Base-by-base conservation (phyloP, 139 green algal species). In the Penium margaritaceum region DNA sequence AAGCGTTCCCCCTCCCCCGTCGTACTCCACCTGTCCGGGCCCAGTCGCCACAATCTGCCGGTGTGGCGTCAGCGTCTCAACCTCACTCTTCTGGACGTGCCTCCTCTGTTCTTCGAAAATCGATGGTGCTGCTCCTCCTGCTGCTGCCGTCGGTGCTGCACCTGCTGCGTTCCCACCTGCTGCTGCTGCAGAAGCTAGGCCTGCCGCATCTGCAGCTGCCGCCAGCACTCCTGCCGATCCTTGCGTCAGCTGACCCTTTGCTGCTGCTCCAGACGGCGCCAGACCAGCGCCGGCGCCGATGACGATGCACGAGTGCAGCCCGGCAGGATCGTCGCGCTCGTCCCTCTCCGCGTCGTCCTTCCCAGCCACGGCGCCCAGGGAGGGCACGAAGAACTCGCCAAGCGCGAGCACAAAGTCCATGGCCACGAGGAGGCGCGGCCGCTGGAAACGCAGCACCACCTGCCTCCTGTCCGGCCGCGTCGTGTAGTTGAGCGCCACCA, bases 331-430 rank as follows among this genome's bases (percentile, higher is more conserved):
- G 14, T 65, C 36, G 5, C 46, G 41, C 46, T 66, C 53, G 43
- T 68, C 54, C 19, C 53, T 6, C 14, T 38, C 44, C 3, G 19
- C 21, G 37, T 54, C 33, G 17, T 65, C 67, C 67, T 57, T 60
- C 2, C 44, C 70, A 21, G 54, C 33, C 57, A 58, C 24, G 46
- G 72, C 37, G 34, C 32, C 43, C 34, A 81, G 43, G 0, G 55
- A 55, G 9, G 69, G 69, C 15, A 79, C 36, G 57, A 82, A 82
- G 57, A 82, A 79, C 33, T 64, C 32, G 1, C 24, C 39, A 4
- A 95, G 64, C 2, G 79, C 81, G 63, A 95, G 77, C 71, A 97
- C 74, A 76, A 97, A 95, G 70, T 86, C 85, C 0, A 95, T 58
- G 70, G 94, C 90, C 7, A 91, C 84, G 21, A 94, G 84, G 12